These are phyloP conservation scores for Tetrapisispora namnaoensis DNA, from an alignment of 805 yeast species.

Conservation along the genomic window DNA sequence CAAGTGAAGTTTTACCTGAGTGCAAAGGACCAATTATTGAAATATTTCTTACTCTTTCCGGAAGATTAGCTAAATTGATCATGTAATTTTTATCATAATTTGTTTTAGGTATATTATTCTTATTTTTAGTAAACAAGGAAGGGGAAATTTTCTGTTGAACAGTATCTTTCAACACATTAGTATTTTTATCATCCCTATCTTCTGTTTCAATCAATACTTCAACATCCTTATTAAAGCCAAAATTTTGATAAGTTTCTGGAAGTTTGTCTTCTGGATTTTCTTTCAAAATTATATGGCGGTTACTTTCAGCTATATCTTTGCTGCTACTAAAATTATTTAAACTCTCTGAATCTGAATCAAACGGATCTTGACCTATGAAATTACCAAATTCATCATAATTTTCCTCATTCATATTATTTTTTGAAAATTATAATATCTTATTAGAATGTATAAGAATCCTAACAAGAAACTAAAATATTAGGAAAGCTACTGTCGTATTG, in stretches of 20 bases:
- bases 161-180: conserved; percentile 26
- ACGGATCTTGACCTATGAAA: conserved; percentile 8
- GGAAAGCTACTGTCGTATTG: too few relatives aligned
- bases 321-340: neutral
- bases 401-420: conserved; percentile 47
- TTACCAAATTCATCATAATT: conserved; percentile 59
- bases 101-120: conserved; percentile 43
- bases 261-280: neutral
- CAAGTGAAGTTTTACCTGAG: conserved; percentile 75
- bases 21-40: conserved; percentile 73
- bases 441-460: neutral
- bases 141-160: too few relatives aligned
- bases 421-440: neutral
- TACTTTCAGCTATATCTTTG: neutral
- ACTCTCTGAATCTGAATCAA: conserved; percentile 4
- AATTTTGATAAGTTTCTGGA: conserved; percentile 21
- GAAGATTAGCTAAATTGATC: conserved; percentile 38
- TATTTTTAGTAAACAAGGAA: conserved; percentile 4
- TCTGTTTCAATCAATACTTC: conserved; percentile 51
- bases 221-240: conserved; percentile 51
- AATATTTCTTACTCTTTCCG: conserved; percentile 62
- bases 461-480: too few relatives aligned
- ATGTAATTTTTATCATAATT: conserved; percentile 56
- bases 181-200: conserved; percentile 42
- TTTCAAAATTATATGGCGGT: neutral